Evolutionary conservation across 2,329 filamentous ascomycete species (phyloP).

Genomic region (Hypoxylon sp.): DNA sequence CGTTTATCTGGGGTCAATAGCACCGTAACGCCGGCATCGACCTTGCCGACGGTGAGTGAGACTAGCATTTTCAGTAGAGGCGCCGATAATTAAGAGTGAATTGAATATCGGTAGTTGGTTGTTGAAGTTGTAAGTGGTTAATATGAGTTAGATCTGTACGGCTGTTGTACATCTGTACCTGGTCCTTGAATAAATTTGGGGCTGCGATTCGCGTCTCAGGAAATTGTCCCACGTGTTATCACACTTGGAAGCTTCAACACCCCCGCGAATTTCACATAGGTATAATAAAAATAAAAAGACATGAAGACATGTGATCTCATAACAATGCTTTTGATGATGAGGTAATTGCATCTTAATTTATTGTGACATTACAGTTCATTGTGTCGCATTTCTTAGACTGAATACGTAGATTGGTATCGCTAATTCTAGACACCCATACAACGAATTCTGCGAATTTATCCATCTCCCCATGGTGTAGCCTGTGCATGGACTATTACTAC

Average conservation of each 20-base stretch:
- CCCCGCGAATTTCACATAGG: slow-evolving; percentile 6
- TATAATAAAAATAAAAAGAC: not conserved
- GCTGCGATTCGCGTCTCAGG: slow-evolving; percentile 38
- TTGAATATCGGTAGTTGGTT: slow-evolving; percentile 18
- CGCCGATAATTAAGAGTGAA: slow-evolving; percentile 8
- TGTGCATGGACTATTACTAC: not conserved
- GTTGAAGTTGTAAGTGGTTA: slow-evolving; percentile 16
- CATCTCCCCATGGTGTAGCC: not conserved
- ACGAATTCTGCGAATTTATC: not conserved
- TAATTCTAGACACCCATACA: not conserved
- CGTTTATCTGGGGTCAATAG: slow-evolving; percentile 97
- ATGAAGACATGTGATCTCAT: slow-evolving; percentile 6
- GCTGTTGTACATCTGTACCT: slow-evolving; percentile 21
- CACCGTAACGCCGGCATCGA: slow-evolving; percentile 98
- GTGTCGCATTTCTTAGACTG: not conserved
- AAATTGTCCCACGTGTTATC: slow-evolving; percentile 38
- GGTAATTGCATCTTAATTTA: not conserved
- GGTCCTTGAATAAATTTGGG: slow-evolving; percentile 32
- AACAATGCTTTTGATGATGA: not conserved
- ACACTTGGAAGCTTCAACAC: slow-evolving; percentile 16
- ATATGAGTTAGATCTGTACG: slow-evolving; percentile 1
- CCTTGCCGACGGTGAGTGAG: slow-evolving; percentile 98
- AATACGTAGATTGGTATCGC: not conserved
- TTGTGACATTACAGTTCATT: not conserved
- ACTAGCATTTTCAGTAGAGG: slow-evolving; percentile 78